Conservation (phyloP, 1,284 basidiomycete species). For the Pyrrhoderma lamaoense region DNA sequence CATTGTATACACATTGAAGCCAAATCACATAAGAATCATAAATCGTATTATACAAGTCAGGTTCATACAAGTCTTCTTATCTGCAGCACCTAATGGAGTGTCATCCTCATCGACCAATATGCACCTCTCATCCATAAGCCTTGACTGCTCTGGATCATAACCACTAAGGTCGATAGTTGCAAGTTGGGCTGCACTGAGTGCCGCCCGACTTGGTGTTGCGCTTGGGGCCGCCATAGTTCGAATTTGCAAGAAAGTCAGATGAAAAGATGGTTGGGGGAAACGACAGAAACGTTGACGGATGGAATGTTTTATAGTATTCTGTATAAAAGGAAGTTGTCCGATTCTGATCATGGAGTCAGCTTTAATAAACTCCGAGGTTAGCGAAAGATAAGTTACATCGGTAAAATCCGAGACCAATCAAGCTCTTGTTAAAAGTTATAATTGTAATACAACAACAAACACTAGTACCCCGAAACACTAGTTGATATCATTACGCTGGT, state of each 20-base stretch:
- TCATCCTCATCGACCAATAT: conserved; percentile 93
- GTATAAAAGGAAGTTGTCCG: conserved; percentile 7
- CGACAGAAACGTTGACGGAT: conserved; percentile 19
- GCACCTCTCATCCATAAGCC: conserved; percentile 96
- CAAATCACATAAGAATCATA: background rate
- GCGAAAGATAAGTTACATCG: conserved; percentile 1
- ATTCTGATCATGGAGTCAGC: conserved; percentile 5
- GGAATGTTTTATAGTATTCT: conserved; percentile 1
- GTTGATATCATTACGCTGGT: too few relatives aligned
- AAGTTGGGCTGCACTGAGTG: conserved; percentile 29
- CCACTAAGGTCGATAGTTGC: conserved; percentile 64
- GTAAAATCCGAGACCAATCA: conserved; percentile 9
- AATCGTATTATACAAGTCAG: background rate
- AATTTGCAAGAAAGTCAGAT: background rate
- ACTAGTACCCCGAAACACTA: too few relatives aligned
- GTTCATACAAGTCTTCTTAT: conserved; percentile 92
- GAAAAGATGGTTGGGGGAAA: background rate
- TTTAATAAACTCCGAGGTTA: conserved; percentile 5
- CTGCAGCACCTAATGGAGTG: conserved; percentile 80
- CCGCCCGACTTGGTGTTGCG: conserved; percentile 3
- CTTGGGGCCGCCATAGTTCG: conserved; percentile 37
- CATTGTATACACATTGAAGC: conserved; percentile 6
- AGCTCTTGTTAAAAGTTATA: too few relatives aligned
- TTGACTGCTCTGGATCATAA: conserved; percentile 76
- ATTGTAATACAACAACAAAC: too few relatives aligned